phyloP scores from a whole-genome alignment of 352 stramenopile genomes.

The Pythium rishiriense region DNA sequence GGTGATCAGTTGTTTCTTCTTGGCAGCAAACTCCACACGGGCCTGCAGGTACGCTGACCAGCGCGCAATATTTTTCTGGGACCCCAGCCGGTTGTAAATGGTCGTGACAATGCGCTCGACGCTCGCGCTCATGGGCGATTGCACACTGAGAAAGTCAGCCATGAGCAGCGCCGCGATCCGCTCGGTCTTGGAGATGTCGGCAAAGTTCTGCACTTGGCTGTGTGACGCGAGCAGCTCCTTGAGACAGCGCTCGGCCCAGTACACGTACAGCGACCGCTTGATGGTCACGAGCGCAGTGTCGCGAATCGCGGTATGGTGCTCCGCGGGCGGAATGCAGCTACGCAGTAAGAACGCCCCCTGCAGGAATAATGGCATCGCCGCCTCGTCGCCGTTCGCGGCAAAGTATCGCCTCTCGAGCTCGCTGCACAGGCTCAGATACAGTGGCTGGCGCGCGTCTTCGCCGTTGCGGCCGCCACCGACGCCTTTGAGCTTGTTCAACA shows the following conservation, averaged over 20 bases:
- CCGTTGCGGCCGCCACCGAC: constrained; percentile 23
- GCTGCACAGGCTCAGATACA: constrained; percentile 64
- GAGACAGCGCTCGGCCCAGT: constrained; percentile 67
- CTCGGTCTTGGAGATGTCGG: constrained; percentile 36
- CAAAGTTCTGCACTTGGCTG: constrained; percentile 64
- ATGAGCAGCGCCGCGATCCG: constrained; percentile 67
- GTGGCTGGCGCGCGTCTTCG: constrained; percentile 39
- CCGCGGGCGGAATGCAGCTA: constrained; percentile 52
- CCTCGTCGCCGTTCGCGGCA: background rate
- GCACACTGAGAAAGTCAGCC: constrained; percentile 79
- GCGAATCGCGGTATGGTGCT: constrained; percentile 45
- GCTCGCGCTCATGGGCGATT: constrained; percentile 36
- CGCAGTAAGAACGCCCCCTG: constrained; percentile 63
- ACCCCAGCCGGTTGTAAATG: constrained; percentile 63
- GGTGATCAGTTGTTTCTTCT: background rate
- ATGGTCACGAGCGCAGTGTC: constrained; percentile 40
- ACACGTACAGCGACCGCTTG: constrained; percentile 47
- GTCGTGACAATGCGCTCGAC: constrained; percentile 49
- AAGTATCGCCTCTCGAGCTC: constrained; percentile 56
- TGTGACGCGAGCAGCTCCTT: constrained; percentile 43
- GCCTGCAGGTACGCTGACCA: constrained; percentile 45
- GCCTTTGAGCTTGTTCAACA: constrained; percentile 58
- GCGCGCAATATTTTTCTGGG: constrained; percentile 37
- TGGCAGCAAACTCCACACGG: constrained; percentile 17
- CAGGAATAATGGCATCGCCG: constrained; percentile 41